Conservation (phyloP, 116 monocot species). For the Trichopus zeylanicus region DNA sequence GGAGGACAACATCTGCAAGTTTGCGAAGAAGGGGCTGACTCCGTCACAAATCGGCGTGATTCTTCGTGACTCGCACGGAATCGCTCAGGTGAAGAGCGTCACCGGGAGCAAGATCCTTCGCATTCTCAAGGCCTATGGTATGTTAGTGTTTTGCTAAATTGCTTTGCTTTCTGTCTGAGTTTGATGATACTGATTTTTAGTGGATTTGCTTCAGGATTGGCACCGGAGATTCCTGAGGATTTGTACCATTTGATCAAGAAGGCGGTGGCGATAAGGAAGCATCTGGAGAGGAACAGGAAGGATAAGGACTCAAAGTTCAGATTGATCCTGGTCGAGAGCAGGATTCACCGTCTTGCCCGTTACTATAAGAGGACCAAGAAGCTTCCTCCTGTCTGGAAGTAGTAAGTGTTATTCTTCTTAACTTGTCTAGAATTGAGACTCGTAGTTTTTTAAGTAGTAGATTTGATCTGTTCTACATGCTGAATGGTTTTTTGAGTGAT, state of each 20-base stretch:
- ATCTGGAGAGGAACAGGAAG: conserved; percentile 83
- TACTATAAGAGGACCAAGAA: conserved; percentile 93
- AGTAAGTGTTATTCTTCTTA: conserved; percentile 29
- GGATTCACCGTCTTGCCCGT: conserved; percentile 81
- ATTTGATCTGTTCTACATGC: too few relatives aligned
- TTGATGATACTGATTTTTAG: too few relatives aligned
- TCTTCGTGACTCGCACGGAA: conserved; percentile 8
- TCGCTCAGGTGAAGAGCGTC: conserved; percentile 12
- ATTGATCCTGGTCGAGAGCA: conserved; percentile 77
- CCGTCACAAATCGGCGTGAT: conserved; percentile 12
- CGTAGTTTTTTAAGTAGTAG: too few relatives aligned
- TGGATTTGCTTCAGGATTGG: conserved; percentile 32
- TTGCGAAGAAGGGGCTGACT: conserved; percentile 46
- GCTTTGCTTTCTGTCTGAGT: background rate
- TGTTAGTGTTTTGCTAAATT: background rate
- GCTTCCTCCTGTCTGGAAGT: conserved; percentile 81
- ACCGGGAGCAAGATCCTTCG: conserved; percentile 13
- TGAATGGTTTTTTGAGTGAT: too few relatives aligned
- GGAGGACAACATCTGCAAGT: conserved; percentile 40
- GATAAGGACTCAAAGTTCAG: conserved; percentile 88
- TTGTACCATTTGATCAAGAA: conserved; percentile 87
- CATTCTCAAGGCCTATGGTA: conserved; percentile 12
- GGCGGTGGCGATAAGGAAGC: conserved; percentile 82
- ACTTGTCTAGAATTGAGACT: background rate
- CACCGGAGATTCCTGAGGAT: conserved; percentile 83